Base-by-base conservation (phyloP, 208 protist genomes). In the Leishmania aethiopica region DNA sequence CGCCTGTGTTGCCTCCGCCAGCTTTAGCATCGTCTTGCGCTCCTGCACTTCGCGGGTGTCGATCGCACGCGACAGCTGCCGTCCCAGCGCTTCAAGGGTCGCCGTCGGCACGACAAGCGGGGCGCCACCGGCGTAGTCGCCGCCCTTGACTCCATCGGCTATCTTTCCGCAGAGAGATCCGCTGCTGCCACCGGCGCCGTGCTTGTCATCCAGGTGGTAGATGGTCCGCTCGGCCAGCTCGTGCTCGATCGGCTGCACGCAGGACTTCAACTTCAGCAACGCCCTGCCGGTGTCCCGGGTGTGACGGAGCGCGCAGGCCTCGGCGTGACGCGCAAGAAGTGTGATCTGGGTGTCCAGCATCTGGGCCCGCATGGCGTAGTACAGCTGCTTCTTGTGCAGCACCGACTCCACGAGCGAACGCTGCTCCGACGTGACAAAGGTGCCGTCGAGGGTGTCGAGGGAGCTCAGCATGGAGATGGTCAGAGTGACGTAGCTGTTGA, bases 401-500 rank as follows among this genome's bases (percentile, higher is more conserved):
- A 98, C 95, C 3, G 92, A 93, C 67, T 97, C 90, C 17, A 97
- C 97, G 45, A 97, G 71, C 15, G 81, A 79, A 42, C 95, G 93
- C 71, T 95, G 91, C 82, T 99, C 96, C 5, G 84, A 77, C 19
- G 92, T 94, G 67, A 99, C 88, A 35, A 75, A 66, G 45, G 80
- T 71, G 74, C 89, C 87, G 83, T 99, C 98, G 60, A 99, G 88
- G 75, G 81, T 84, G 69, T 94, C 92, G 37, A 98, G 78, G 22
- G 84, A 83, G 45, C 91, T 79, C 47, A 92, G 79, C 37, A 97
- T 83, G 80, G 98, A 88, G 55, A 99, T 77, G 4, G 89, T 85
- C 84, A 98, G 98, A 4, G 96, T 99, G 51, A 89, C 90, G 90
- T 99, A 99, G 88, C 99, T 99, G 87, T 90, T 98, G 25, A 99